Conservation (phyloP, 768 basidiomycete species). For the Daedaleopsis sinensis region DNA sequence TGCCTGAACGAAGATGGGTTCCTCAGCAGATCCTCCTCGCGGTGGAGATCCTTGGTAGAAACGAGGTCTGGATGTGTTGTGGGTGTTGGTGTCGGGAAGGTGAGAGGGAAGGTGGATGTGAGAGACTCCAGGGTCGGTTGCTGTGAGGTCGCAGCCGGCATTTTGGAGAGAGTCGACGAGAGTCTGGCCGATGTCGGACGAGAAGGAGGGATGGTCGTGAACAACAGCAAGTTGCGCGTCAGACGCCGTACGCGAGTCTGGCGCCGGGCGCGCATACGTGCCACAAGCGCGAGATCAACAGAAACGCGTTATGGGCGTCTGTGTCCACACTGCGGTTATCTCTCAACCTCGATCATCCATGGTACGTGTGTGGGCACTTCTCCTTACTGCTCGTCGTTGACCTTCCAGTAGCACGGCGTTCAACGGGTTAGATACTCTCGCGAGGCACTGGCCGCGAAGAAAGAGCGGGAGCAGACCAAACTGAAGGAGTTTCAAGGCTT, state of each 20-base stretch:
- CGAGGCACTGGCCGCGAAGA: conserved; percentile 68
- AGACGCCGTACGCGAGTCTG: not conserved
- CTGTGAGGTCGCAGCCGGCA: conserved; percentile 57
- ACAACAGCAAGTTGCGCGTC: conserved; percentile 4
- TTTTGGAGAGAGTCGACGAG: conserved; percentile 32
- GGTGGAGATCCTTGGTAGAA: conserved; percentile 71
- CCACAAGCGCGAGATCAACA: conserved; percentile 10
- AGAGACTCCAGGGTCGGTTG: conserved; percentile 55
- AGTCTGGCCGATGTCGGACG: not conserved
- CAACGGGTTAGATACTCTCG: conserved; percentile 60
- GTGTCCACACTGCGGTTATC: not conserved
- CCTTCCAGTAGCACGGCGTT: conserved; percentile 61
- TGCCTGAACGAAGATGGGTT: conserved; percentile 91
- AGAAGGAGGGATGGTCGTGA: not conserved
- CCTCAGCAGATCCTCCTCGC: conserved; percentile 92
- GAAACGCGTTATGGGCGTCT: conserved; percentile 11
- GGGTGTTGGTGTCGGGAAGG: conserved; percentile 83
- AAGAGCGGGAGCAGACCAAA: conserved; percentile 71
- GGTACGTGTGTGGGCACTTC: conserved; percentile 3
- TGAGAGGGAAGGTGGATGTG: conserved; percentile 74
- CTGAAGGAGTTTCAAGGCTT: conserved; percentile 76
- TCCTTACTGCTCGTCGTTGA: not conserved
- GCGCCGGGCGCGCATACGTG: conserved; percentile 5
- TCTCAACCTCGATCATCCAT: conserved; percentile 4
- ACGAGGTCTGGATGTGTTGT: conserved; percentile 77